Base-by-base conservation (phyloP, 306 rosid species). In the Amphicarpaea edgeworthii region DNA sequence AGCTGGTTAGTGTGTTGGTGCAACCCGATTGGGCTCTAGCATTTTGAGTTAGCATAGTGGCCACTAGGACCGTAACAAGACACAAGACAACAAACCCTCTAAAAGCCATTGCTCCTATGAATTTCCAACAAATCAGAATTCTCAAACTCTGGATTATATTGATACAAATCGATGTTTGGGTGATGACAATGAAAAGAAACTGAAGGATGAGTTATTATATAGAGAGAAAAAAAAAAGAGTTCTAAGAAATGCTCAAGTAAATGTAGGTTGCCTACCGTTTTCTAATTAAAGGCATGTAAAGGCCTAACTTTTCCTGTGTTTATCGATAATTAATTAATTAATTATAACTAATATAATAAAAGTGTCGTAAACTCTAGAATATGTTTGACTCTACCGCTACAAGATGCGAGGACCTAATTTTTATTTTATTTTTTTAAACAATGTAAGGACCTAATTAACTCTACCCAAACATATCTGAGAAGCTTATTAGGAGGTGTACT, bases 21-120 rank as follows among this genome's bases (percentile, higher is more conserved):
- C 97, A 91, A 73, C 89, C 45, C 63, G 86, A 81, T 68, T 91
- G 97, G 7, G 92, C 94, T n/a, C n/a, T n/a, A 38, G 32, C 51
- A 28, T 68, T 86, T 81, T 79, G 65, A 16, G 80, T 75, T 69
- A 82, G 51, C 51, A 76, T 72, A 26, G 23, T 76, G 17, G 74
- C 70, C 75, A 76, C 76, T 11, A 91, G 17, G 40, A 77, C 82
- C 78, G 76, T 9, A 24, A 73, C 78, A 49, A 84, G 41, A 78
- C 79, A 65, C 76, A 81, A 0, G 19, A 61, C 72, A 63, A 61
- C 72, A 63, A 47, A 21, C 16, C 77, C 76, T 62, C 47, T 86
- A 9, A 69, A 50, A 42, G 83, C 83, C 87, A 86, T 86, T 49
- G 16, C 8, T 43, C 73, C 50, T 66, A 16, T 5, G 14, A 62